Base-by-base conservation (phyloP, 176 grass and related monocot genomes). In the sorghum (Sorghum bicolor) region DNA sequence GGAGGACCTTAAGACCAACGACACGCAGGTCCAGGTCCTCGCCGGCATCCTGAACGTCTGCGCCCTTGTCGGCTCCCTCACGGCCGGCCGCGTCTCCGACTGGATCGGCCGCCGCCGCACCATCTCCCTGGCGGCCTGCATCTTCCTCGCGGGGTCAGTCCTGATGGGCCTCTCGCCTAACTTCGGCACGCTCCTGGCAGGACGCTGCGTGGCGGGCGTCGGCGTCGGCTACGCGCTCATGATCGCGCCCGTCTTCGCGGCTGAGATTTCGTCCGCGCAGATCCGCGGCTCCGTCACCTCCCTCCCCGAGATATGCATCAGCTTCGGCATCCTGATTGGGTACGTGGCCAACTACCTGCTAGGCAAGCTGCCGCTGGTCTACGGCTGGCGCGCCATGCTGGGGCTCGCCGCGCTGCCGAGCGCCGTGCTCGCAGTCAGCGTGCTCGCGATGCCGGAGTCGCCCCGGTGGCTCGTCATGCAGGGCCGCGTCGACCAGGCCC, bases 241-340 rank as follows among this genome's bases (percentile, higher is more conserved):
- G 85, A 87, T 91, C 68, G 89, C 89, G 31, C 89, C 89, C 2
- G 80, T 91, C 3, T 91, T 84, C 64, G 82, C 82, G 22, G 68
- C 85, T 14, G 89, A 91, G 89, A 88, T 91, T 15, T 70, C 85
- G 1, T 76, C 89, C 0, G 24, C 89, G 0, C 57, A 67, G 30
- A 31, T 31, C 52, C 85, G 89, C 25, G 80, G 89, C 22, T 69
- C 85, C 16, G 57, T 91, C 31, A 91, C 58, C 8, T 91, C 89
- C 12, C 85, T 91, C 4, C 89, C 89, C 3, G 89, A 91, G 40
- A 88, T 88, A 55, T 91, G 80, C 84, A 91, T 91, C 84, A 91
- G 81, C 57, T 62, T 91, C 60, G 85, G 89, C 75, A 88, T 91
- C 76, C 85, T 91, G 5, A 22, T 91, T 1, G 85, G 89, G 1